Evolutionary conservation across 805 yeast genomes (phyloP).

Genomic region (Nakazawaea siamensis): DNA sequence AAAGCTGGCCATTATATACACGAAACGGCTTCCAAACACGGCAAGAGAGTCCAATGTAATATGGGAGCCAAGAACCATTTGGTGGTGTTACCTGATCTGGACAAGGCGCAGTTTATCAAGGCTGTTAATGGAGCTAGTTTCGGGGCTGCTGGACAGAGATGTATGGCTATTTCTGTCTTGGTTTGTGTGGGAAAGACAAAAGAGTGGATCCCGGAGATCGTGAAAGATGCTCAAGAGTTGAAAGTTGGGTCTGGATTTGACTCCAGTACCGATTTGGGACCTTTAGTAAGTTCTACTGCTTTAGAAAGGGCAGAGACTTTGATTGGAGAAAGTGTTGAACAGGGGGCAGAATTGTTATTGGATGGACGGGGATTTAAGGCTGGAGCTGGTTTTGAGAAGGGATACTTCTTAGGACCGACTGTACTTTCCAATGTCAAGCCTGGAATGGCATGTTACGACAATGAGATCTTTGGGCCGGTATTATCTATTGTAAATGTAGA

Average conservation of each 20-base stretch:
- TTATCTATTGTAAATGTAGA: slow-evolving; percentile 53
- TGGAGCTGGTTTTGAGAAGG: slow-evolving; percentile 26
- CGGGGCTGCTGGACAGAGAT: slow-evolving; percentile 82
- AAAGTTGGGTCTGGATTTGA: slow-evolving; percentile 63
- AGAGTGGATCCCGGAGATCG: slow-evolving; percentile 56
- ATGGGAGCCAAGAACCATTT: slow-evolving; percentile 78
- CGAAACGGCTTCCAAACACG: slow-evolving; percentile 54
- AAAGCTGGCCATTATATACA: slow-evolving; percentile 71
- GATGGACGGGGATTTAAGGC: slow-evolving; percentile 51
- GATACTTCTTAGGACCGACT: slow-evolving; percentile 71
- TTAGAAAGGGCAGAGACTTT: slow-evolving; percentile 46
- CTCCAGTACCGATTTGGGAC: slow-evolving; percentile 57
- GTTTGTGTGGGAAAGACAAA: slow-evolving; percentile 63
- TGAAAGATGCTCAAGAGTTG: slow-evolving; percentile 46
- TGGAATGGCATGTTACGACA: slow-evolving; percentile 66
- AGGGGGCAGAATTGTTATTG: slow-evolving; percentile 54
- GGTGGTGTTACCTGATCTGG: slow-evolving; percentile 66
- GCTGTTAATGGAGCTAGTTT: slow-evolving; percentile 70
- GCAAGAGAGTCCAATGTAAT: slow-evolving; percentile 72
- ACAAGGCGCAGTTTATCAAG: slow-evolving; percentile 52
- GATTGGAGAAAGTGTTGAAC: slow-evolving; percentile 44
- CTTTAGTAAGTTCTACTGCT: slow-evolving; percentile 57
- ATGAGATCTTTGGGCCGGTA: slow-evolving; percentile 75
- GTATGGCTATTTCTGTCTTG: slow-evolving; percentile 70
- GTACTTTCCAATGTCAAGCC: slow-evolving; percentile 52